phyloP scores from a whole-genome alignment of 169 alveolate species.

The Eimeria falciformis region DNA sequence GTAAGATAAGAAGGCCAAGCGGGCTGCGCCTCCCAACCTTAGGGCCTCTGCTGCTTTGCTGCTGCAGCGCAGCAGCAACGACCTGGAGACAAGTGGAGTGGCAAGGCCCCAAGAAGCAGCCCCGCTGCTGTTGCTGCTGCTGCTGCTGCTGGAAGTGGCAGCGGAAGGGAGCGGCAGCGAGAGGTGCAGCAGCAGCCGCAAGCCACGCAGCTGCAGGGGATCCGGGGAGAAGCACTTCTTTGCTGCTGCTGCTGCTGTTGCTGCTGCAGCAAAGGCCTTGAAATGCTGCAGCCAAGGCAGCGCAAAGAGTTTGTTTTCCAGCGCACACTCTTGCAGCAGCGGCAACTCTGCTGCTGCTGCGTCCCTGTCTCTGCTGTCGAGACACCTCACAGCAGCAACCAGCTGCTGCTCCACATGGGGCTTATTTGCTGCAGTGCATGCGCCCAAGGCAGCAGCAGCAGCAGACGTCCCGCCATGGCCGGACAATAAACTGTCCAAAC shows the following conservation, averaged over 20 bases:
- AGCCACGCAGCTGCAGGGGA: not conserved
- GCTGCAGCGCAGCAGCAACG: conserved; percentile 2
- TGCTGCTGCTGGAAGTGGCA: not conserved
- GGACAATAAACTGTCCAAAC: not conserved
- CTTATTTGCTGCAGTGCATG: not conserved
- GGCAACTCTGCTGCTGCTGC: not conserved
- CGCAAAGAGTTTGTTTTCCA: not conserved
- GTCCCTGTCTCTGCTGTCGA: not conserved
- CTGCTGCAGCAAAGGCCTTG: not conserved
- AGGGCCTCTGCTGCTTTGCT: not conserved
- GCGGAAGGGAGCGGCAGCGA: not conserved
- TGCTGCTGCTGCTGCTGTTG: not conserved
- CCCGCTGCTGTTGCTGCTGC: not conserved
- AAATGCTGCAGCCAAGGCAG: not conserved
- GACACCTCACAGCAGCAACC: not conserved
- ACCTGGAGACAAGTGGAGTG: not conserved
- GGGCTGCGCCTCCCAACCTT: not conserved
- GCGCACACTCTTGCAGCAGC: not conserved
- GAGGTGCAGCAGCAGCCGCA: not conserved
- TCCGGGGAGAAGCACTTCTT: not conserved
- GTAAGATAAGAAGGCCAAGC: not conserved
- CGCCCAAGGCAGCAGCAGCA: not conserved
- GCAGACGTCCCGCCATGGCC: not conserved
- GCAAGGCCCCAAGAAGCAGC: not conserved
- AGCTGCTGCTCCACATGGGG: not conserved